Conservation (phyloP, 345 rosid genomes). For the Citrus maxima region DNA sequence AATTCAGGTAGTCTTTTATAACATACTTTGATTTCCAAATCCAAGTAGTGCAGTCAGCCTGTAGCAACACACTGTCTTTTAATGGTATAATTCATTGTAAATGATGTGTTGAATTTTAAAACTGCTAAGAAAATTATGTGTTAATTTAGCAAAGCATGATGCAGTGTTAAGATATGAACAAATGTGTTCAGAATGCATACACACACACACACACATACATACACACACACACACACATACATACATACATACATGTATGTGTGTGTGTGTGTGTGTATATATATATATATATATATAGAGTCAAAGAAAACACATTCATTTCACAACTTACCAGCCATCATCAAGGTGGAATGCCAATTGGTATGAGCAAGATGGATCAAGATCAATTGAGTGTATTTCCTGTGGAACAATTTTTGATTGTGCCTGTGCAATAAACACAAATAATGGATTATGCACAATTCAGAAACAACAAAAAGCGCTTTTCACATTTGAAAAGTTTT, state of each 20-base stretch:
- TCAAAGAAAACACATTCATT: neutral
- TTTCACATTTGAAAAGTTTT: neutral
- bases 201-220: too few relatives aligned
- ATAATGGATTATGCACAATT: neutral
- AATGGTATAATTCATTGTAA: neutral
- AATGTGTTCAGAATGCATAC: neutral
- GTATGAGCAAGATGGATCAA: constrained; percentile 75
- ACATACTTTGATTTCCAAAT: neutral
- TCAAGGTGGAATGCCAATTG: constrained; percentile 93
- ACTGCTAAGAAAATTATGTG: too few relatives aligned
- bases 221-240: too few relatives aligned
- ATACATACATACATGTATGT: too few relatives aligned
- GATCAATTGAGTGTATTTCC: constrained; percentile 78
- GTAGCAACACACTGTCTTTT: neutral
- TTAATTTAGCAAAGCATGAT: too few relatives aligned
- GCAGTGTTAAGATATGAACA: too few relatives aligned
- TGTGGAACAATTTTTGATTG: constrained; percentile 77
- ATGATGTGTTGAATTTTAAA: too few relatives aligned
- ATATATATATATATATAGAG: too few relatives aligned
- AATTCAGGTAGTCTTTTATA: neutral
- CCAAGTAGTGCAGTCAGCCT: neutral
- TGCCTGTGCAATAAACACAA: constrained; percentile 46
- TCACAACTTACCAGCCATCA: constrained; percentile 79
- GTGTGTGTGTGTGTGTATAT: too few relatives aligned
- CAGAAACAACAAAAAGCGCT: neutral